These are phyloP conservation scores for Penicillium atrosanguineum DNA, from an alignment of 495 filamentous ascomycete species.

Conservation along the genomic window DNA sequence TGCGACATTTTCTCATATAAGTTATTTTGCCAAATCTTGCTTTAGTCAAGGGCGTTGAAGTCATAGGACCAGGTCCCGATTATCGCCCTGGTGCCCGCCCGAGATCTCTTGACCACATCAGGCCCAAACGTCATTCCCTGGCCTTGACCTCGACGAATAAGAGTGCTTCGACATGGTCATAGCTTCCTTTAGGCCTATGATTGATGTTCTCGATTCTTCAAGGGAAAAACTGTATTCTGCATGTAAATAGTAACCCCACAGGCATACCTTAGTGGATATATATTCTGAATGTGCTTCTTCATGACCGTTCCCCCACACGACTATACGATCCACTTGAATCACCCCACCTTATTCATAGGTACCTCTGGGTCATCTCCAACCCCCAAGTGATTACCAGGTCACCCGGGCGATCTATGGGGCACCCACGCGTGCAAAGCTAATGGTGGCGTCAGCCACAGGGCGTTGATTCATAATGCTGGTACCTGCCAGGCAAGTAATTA, in stretches of 20 bases:
- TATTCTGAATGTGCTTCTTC: background rate
- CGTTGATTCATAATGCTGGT: conserved; percentile 17
- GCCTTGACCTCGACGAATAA: background rate
- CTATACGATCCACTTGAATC: background rate
- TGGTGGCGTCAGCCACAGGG: background rate
- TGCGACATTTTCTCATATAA: background rate
- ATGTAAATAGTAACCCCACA: background rate
- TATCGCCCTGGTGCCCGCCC: background rate
- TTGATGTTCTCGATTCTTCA: background rate
- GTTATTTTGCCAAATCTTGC: background rate
- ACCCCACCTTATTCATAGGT: background rate
- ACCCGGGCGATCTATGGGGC: conserved; percentile 11
- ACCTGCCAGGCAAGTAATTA: conserved; percentile 4
- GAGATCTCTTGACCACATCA: conserved; percentile 11
- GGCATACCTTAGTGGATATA: background rate
- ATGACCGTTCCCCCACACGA: background rate
- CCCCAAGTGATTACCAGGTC: conserved; percentile 14
- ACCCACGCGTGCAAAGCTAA: conserved; percentile 9
- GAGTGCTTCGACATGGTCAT: background rate
- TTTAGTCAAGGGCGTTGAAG: background rate
- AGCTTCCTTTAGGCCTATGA: background rate
- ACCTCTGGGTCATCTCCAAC: conserved; percentile 6
- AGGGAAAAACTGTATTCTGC: background rate
- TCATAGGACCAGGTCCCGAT: conserved; percentile 1
- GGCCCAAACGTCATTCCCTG: conserved; percentile 2